phyloP scores from a whole-genome alignment of 2,329 filamentous ascomycete species.

The Beauveria sp. region DNA sequence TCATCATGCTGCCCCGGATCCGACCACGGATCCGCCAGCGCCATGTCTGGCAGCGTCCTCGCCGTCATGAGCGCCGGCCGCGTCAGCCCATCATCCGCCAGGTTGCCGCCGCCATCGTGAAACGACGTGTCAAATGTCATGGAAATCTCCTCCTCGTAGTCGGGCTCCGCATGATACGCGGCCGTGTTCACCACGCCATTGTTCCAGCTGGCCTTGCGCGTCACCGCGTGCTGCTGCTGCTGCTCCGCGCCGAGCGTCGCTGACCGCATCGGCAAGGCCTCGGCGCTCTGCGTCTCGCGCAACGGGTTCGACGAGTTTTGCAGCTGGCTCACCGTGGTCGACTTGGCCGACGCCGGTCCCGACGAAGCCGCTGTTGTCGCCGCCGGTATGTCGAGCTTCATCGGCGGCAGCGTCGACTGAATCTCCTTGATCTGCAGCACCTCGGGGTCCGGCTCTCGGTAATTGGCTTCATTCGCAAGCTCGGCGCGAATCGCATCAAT shows the following conservation, averaged over 20 bases:
- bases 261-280: slow-evolving; percentile 24
- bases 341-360: slow-evolving; percentile 15
- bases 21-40: slow-evolving; percentile 56
- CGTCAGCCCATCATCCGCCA: slow-evolving; percentile 22
- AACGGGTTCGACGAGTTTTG: slow-evolving; percentile 16
- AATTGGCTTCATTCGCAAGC: slow-evolving; percentile 58
- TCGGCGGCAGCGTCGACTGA: slow-evolving; percentile 79
- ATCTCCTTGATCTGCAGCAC: slow-evolving; percentile 66
- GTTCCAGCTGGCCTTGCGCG: slow-evolving; percentile 10
- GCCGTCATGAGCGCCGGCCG: slow-evolving; percentile 28
- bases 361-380: slow-evolving; percentile 16
- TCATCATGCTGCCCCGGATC: slow-evolving; percentile 24
- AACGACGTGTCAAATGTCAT: slow-evolving; percentile 68
- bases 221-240: slow-evolving; percentile 12
- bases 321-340: slow-evolving; percentile 15
- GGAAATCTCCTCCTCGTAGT: slow-evolving; percentile 45
- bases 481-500: slow-evolving; percentile 89
- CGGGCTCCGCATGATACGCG: slow-evolving; percentile 21
- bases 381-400: slow-evolving; percentile 62
- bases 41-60: slow-evolving; percentile 43
- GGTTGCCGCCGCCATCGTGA: slow-evolving; percentile 26
- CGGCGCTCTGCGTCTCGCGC: slow-evolving; percentile 41
- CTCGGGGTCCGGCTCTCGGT: slow-evolving; percentile 37
- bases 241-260: slow-evolving; percentile 11
- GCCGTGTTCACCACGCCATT: slow-evolving; percentile 16